These are phyloP conservation scores for Elongisporangium prolatum DNA, from an alignment of 352 stramenopile species.

Conservation along the genomic window DNA sequence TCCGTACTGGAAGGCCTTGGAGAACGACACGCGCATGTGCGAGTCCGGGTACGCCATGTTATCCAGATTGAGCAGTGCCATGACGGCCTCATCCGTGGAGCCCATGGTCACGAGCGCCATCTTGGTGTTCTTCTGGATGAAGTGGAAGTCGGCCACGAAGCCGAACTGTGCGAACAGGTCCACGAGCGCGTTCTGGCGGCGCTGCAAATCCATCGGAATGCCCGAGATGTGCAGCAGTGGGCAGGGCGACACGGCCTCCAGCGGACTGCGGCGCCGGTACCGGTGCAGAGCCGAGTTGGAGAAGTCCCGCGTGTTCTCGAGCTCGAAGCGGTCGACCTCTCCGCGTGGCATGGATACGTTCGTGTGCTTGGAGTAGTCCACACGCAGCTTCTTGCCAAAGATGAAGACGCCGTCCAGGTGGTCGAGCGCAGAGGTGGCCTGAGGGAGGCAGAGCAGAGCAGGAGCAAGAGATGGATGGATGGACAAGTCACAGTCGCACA, in stretches of 20 bases:
- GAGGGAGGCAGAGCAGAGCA: constrained; percentile 1
- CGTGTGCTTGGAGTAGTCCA: constrained; percentile 82
- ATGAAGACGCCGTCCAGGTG: constrained; percentile 69
- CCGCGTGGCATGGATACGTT: constrained; percentile 76
- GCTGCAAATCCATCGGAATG: constrained; percentile 67
- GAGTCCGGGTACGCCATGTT: constrained; percentile 70
- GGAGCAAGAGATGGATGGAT: constrained; percentile 1
- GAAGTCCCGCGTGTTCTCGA: constrained; percentile 81
- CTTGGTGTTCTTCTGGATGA: constrained; percentile 68
- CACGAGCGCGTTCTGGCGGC: constrained; percentile 48
- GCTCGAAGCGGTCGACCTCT: constrained; percentile 75
- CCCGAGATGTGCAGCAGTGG: constrained; percentile 69
- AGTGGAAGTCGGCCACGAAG: constrained; percentile 72
- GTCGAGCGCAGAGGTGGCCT: constrained; percentile 75
- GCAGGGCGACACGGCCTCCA: constrained; percentile 59
- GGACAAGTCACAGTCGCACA: background rate
- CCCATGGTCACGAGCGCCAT: constrained; percentile 80
- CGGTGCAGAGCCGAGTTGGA: constrained; percentile 68
- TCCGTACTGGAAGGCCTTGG: constrained; percentile 49
- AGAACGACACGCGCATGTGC: constrained; percentile 79
- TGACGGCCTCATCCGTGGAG: constrained; percentile 67
- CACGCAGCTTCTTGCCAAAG: constrained; percentile 74
- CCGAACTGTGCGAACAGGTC: constrained; percentile 67
- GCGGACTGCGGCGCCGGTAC: constrained; percentile 59
- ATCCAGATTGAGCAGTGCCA: constrained; percentile 62